A percentile compares a stretch with the other conserved stretches of the same genome.
Evolutionary conservation across 352 stramenopile species (phyloP).

Genomic region (Globisporangium paroecandrum): DNA sequence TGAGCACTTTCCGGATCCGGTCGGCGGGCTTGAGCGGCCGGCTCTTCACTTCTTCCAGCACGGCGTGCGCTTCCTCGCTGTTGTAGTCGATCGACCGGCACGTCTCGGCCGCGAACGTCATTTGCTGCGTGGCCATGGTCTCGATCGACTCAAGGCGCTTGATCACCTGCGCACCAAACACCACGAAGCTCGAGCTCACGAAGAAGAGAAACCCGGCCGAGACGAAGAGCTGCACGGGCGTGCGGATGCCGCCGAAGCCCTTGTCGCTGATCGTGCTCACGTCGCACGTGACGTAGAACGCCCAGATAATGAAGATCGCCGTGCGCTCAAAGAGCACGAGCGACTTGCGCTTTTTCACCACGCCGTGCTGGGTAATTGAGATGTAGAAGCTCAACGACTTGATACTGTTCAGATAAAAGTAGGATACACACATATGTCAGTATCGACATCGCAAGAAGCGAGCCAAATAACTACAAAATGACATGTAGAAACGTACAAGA

Average conservation of each 20-base stretch:
- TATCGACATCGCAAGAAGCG: neutral
- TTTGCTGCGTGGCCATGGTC: constrained; percentile 23
- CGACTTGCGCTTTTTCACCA: constrained; percentile 24
- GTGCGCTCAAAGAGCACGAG: constrained; percentile 27
- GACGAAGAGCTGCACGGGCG: constrained; percentile 20
- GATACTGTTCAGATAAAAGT: constrained; percentile 27
- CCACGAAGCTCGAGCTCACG: constrained; percentile 25
- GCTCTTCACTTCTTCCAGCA: constrained; percentile 15
- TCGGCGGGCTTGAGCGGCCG: constrained; percentile 29
- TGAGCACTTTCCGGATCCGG: constrained; percentile 48
- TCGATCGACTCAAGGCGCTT: constrained; percentile 42
- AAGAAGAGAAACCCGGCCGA: constrained; percentile 21
- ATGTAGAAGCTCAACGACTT: constrained; percentile 56
- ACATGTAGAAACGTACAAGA: constrained; percentile 38
- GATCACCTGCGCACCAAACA: constrained; percentile 37
- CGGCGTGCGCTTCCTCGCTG: constrained; percentile 9
- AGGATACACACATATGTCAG: neutral
- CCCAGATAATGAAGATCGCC: constrained; percentile 31
- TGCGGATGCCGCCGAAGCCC: constrained; percentile 31
- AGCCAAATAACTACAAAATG: neutral
- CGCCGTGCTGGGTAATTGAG: constrained; percentile 51
- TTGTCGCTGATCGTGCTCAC: constrained; percentile 33
- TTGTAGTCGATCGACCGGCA: constrained; percentile 17
- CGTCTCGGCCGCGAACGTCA: constrained; percentile 6
- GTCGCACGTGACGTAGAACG: constrained; percentile 37